Percentiles rank a stretch among this genome's conserved stretches.
Evolutionary conservation across 2,329 filamentous ascomycete species (phyloP).

Genomic region (Pyricularia sp.): DNA sequence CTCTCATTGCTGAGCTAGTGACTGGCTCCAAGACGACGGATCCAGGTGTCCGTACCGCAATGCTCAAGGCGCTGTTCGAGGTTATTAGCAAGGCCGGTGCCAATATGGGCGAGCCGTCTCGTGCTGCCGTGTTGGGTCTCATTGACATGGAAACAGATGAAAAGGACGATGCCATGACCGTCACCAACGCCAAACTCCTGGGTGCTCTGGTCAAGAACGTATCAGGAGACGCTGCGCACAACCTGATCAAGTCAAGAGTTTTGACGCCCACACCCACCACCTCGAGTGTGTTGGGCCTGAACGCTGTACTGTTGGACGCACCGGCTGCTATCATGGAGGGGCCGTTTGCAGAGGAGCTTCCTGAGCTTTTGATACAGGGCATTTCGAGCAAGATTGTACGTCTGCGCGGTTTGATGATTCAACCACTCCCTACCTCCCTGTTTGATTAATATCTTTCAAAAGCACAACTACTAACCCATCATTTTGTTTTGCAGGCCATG

Average conservation of each 20-base stretch:
- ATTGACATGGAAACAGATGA: constrained; percentile 81
- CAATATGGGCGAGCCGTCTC: constrained; percentile 90
- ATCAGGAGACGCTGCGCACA: constrained; percentile 56
- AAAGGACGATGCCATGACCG: constrained; percentile 66
- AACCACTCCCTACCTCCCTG: not conserved
- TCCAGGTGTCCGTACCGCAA: constrained; percentile 80
- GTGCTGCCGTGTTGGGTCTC: constrained; percentile 73
- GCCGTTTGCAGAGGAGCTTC: constrained; percentile 61
- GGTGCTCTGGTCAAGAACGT: constrained; percentile 86
- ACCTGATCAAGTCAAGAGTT: constrained; percentile 61
- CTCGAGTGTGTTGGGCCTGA: constrained; percentile 76
- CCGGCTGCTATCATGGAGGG: constrained; percentile 58
- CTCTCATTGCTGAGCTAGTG: constrained; percentile 83
- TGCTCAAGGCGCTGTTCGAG: constrained; percentile 94
- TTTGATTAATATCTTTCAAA: not conserved
- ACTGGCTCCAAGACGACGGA: constrained; percentile 91
- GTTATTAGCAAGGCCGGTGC: constrained; percentile 89
- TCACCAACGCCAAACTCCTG: constrained; percentile 83
- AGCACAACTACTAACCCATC: not conserved
- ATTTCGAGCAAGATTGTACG: constrained; percentile 68
- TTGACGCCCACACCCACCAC: constrained; percentile 66
- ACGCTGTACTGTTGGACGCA: constrained; percentile 79
- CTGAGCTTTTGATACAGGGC: constrained; percentile 69
- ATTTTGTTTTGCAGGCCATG: constrained; percentile 47
- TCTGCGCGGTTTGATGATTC: constrained; percentile 11